phyloP scores from a whole-genome alignment of 2,329 filamentous ascomycete genomes.

The Exophiala calicioides region DNA sequence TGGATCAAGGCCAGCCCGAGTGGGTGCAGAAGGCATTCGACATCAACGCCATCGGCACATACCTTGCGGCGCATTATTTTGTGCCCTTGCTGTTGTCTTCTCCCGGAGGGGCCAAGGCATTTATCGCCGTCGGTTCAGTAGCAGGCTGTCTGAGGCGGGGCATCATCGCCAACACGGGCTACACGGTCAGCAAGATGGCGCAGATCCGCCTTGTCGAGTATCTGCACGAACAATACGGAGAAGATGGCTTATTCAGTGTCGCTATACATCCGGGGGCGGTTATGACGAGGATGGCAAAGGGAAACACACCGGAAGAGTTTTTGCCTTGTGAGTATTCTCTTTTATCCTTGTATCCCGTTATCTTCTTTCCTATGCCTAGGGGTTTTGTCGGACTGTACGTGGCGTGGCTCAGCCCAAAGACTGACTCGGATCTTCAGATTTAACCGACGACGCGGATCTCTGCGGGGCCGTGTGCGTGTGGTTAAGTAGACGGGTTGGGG shows the following conservation, averaged over 20 bases:
- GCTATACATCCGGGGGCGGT: slow-evolving; percentile 43
- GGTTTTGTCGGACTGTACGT: too few relatives aligned
- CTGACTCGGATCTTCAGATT: slow-evolving; percentile 11
- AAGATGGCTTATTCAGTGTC: slow-evolving; percentile 31
- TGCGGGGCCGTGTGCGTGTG: slow-evolving; percentile 33
- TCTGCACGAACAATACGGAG: slow-evolving; percentile 39
- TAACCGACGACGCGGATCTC: slow-evolving; percentile 33
- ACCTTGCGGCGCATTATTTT: slow-evolving; percentile 40
- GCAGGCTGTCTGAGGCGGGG: slow-evolving; percentile 41
- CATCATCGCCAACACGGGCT: slow-evolving; percentile 43
- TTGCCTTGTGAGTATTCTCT: slow-evolving; percentile 17
- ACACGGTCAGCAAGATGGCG: slow-evolving; percentile 41
- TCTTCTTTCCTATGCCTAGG: too few relatives aligned
- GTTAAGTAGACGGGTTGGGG: slow-evolving; percentile 18
- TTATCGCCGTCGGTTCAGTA: slow-evolving; percentile 38
- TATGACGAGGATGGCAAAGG: slow-evolving; percentile 38
- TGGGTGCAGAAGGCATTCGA: slow-evolving; percentile 41
- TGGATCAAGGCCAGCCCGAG: slow-evolving; percentile 36
- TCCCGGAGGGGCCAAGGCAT: slow-evolving; percentile 33
- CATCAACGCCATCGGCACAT: slow-evolving; percentile 42
- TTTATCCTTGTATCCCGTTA: not conserved
- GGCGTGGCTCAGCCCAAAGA: too few relatives aligned
- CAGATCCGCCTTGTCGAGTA: slow-evolving; percentile 43
- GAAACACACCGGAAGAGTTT: slow-evolving; percentile 32
- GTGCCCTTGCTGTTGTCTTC: slow-evolving; percentile 36